Evolutionary conservation across 2,329 filamentous ascomycete species (phyloP), one percentile per base, ranked within the genome.

Genomic region (Aotearoamyces nothofagi): DNA sequence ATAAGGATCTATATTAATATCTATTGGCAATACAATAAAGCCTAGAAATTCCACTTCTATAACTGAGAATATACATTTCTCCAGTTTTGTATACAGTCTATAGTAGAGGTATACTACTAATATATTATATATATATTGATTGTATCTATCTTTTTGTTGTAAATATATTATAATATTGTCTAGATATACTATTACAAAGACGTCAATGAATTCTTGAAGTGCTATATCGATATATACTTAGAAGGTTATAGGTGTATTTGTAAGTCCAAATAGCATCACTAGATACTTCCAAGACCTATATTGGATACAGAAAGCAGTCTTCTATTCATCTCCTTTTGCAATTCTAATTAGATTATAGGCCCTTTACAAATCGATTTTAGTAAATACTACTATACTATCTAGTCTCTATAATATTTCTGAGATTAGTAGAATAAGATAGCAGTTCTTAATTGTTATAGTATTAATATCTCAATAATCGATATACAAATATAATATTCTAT

Each of bases 381-480:
- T 52, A 28, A 49, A 51, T 16, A 33, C 40, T 17, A 40, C 38
- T 3, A 37, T 37, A 15, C 36, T 29, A 3, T 25, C 15, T 6
- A 58, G 22, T 2, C 33, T 12, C 15, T 44, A 30, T 17, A 49
- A 30, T 1, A 44, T 47, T 29, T 57, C 43, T 8, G 28, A 31
- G 23, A 57, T 51, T 3, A 52, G 31, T 0, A 39, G 49, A 11
- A 54, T 29, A 3, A 39, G 36, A 33, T 51, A 51, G 1, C 39
- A 27, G 32, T 56, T 42, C 37, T 55, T 53, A 15, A 44, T 41
- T 3, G 43, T 55, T 10, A 53, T 33, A 1, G 34, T 32, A 28
- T 57, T 58, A 1, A 57, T 35, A 0, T 19, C 34, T 28, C 40
- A 26, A 36, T 56, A 58, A 32, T 57, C 41, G 5, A 56, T 38